These are phyloP conservation scores for Suillus plorans DNA, from an alignment of 768 basidiomycete species.

Conservation along the genomic window DNA sequence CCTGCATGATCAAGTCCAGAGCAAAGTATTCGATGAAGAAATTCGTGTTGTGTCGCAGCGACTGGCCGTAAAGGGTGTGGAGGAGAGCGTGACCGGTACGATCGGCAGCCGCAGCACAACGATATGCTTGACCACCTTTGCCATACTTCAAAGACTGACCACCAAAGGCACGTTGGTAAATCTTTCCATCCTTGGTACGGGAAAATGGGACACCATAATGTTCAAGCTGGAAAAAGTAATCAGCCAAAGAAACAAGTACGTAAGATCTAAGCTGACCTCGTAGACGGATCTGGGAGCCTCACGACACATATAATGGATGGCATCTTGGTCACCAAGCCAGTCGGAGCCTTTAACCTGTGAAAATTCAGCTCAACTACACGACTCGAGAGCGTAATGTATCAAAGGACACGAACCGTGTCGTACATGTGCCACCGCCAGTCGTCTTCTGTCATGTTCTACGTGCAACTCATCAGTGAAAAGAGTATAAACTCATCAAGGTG, in stretches of 20 bases:
- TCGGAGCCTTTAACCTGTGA: conserved; percentile 96
- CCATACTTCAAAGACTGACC: conserved; percentile 96
- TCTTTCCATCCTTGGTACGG: conserved; percentile 97
- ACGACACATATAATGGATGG: conserved; percentile 99
- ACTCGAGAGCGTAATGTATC: conserved; percentile 6
- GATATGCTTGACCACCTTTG: conserved; percentile 98
- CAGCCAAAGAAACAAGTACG: background rate
- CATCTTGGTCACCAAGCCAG: conserved; percentile 99
- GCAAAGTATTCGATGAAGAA: conserved; percentile 99
- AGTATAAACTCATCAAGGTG: background rate
- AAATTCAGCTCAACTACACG: conserved; percentile 13
- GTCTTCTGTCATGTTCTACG: conserved; percentile 97
- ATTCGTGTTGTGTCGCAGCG: conserved; percentile 97
- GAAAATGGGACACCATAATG: conserved; percentile 99
- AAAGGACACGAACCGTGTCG: conserved; percentile 65
- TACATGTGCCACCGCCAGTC: conserved; percentile 99
- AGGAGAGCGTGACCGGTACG: conserved; percentile 98
- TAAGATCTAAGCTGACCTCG: conserved; percentile 53
- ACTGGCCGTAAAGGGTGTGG: conserved; percentile 99
- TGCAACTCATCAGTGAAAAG: conserved; percentile 8
- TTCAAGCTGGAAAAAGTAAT: conserved; percentile 67
- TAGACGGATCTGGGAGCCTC: conserved; percentile 94
- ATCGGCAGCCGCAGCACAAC: conserved; percentile 97
- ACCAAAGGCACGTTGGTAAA: conserved; percentile 99
- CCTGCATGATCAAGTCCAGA: conserved; percentile 98